Evolutionary conservation across 192 early-diverging fungal species (phyloP).

Genomic region (Pilobolus umbonatus): DNA sequence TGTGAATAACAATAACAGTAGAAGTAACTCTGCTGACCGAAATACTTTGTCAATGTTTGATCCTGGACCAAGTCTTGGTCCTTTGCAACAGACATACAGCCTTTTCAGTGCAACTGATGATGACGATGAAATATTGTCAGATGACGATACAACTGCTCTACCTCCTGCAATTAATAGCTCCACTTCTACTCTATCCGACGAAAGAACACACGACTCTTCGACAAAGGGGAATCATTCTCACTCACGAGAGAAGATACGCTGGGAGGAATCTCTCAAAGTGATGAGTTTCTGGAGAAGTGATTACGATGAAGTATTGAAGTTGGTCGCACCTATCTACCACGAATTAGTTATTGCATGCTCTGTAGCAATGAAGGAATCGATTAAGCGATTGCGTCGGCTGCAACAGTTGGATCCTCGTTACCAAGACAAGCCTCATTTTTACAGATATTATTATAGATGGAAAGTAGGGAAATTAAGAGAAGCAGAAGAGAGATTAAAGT

Average conservation of each 20-base stretch:
- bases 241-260: not conserved
- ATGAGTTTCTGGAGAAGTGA: constrained; percentile 13
- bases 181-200: not conserved
- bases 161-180: not conserved
- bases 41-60: not conserved
- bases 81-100: no score
- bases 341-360: constrained; percentile 20
- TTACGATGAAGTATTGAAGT: constrained; percentile 18
- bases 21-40: not conserved
- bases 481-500: not conserved
- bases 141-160: not conserved
- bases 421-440: constrained; percentile 21
- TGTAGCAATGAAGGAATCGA: constrained; percentile 14
- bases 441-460: constrained; percentile 1
- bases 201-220: not conserved
- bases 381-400: constrained; percentile 14
- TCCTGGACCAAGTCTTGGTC: not conserved
- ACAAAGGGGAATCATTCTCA: not conserved
- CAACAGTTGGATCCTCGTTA: constrained; percentile 22
- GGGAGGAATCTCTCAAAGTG: constrained; percentile 10
- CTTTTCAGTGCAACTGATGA: constrained; percentile 6
- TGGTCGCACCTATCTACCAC: constrained; percentile 8
- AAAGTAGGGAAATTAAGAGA: not conserved
- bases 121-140: not conserved
- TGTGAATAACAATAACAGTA: not conserved